A percentile compares a stretch with the other conserved stretches of the same genome.
phyloP scores from a whole-genome alignment of 768 basidiomycete genomes.

The Leccinum sublutescens region DNA sequence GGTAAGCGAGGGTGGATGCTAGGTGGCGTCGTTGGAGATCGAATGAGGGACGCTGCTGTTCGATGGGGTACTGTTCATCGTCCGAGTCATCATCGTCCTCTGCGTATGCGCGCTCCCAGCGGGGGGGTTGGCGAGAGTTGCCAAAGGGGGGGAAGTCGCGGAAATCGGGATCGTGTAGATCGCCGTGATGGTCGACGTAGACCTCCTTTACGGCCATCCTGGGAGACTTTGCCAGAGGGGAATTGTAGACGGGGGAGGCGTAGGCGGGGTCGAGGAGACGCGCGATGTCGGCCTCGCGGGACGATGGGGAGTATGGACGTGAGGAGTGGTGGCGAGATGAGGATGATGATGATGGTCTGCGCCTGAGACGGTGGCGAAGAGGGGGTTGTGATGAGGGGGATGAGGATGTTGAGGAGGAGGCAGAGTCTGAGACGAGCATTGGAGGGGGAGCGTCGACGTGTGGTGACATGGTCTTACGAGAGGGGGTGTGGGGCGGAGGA shows the following conservation, averaged over 20 bases:
- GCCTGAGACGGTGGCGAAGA: conserved; percentile 23
- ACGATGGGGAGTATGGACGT: conserved; percentile 35
- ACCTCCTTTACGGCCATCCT: conserved; percentile 30
- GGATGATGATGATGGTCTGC: conserved; percentile 30
- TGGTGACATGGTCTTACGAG: conserved; percentile 2
- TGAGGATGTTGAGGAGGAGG: conserved; percentile 18
- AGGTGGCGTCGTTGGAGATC: conserved; percentile 24
- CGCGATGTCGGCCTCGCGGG: conserved; percentile 51
- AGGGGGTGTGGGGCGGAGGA: conserved; percentile 12
- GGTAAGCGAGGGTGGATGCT: conserved; percentile 23
- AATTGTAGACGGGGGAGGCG: conserved; percentile 35
- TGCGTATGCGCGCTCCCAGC: conserved; percentile 35
- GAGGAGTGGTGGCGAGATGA: conserved; percentile 23
- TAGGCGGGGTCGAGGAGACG: conserved; percentile 67
- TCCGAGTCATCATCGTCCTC: conserved; percentile 30
- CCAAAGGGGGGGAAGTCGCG: conserved; percentile 54
- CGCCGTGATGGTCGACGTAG: conserved; percentile 60
- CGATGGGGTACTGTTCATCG: conserved; percentile 27
- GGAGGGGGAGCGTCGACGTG: conserved; percentile 6
- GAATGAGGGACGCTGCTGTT: conserved; percentile 16
- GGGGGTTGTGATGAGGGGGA: conserved; percentile 17
- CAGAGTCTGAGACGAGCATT: conserved; percentile 21
- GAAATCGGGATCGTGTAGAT: conserved; percentile 68
- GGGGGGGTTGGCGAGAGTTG: conserved; percentile 26
- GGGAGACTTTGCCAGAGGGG: conserved; percentile 20